Evolutionary conservation across 1,139 yeast genomes (phyloP), one percentile per base, ranked within the genome.

Genomic region (Pichia sp.): DNA sequence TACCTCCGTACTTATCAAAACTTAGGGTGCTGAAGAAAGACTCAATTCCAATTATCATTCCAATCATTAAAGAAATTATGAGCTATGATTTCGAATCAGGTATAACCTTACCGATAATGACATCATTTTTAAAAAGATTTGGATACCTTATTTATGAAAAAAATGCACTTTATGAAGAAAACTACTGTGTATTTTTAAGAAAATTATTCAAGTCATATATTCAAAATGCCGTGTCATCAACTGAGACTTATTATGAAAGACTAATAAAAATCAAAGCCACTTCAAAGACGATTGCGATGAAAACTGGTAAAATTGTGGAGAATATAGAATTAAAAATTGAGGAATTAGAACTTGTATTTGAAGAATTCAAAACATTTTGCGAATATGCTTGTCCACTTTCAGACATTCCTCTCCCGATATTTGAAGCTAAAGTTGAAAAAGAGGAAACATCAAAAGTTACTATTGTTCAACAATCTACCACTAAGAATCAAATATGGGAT

Each of bases 251-350:
- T 34, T 73, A 77, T 50, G 63, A 66, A 31, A 62, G 66, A 22
- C 65, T 78, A 1, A 62, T 65, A 27, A 70, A 70, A 28, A 62
- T 75, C 30, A 70, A 70, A 18, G 64, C 68, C 27, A 72, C 72
- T 44, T 80, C 78, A 56, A 75, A 75, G 51, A 76, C 74, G 51
- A 79, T 83, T 1, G 80, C 84, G 48, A 77, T 86, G 50, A 74
- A 86, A 60, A 80, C 86, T 2, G 96, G 96, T 31, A 78, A 76
- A 57, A 66, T 79, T 6, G 67, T 79, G 30, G 88, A 83, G 41
- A 84, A 80, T 45, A 68, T 75, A 42, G 73, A 75, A 44, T 68
- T 64, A 1, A 76, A 73, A 47, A 67, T 77, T 44, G 77, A 78
- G 19, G 69, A 65, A 14, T 56, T 73, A 27, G 60, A 66, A 16